These are phyloP conservation scores for Ophiostoma sp. DNA, from an alignment of 2,329 filamentous ascomycete genomes.

Conservation along the genomic window DNA sequence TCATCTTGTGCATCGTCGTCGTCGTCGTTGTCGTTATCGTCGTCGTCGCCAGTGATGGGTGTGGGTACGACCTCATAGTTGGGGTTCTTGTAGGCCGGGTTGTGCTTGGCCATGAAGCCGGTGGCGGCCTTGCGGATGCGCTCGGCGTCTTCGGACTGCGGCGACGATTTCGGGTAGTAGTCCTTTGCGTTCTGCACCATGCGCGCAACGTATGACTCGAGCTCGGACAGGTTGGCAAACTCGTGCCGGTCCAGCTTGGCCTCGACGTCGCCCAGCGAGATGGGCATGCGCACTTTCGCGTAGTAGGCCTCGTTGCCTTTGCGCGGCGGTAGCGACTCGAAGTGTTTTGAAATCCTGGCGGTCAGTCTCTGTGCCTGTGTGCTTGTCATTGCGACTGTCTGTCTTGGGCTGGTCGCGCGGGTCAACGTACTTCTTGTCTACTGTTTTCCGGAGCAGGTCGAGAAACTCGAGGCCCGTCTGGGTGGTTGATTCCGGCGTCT, in stretches of 20 bases:
- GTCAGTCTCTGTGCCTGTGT: not conserved
- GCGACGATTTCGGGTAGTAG: slow-evolving; percentile 67
- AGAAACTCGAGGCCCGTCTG: slow-evolving; percentile 67
- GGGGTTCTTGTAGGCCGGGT: slow-evolving; percentile 69
- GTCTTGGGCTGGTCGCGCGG: not conserved
- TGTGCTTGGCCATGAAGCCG: slow-evolving; percentile 81
- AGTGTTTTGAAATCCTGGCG: slow-evolving; percentile 51
- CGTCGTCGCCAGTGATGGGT: slow-evolving; percentile 44
- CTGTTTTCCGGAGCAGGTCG: slow-evolving; percentile 66
- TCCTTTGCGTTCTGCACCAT: slow-evolving; percentile 85
- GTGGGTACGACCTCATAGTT: slow-evolving; percentile 67
- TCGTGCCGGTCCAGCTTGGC: slow-evolving; percentile 62
- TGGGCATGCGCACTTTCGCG: slow-evolving; percentile 66
- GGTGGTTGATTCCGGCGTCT: slow-evolving; percentile 63
- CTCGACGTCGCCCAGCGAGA: slow-evolving; percentile 73
- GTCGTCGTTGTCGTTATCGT: slow-evolving; percentile 28
- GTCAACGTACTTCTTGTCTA: slow-evolving; percentile 69
- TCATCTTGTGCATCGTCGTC: slow-evolving; percentile 32
- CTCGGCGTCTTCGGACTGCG: slow-evolving; percentile 77
- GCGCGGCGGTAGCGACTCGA: slow-evolving; percentile 64
- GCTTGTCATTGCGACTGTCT: not conserved
- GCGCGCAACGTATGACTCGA: slow-evolving; percentile 82
- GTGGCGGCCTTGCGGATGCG: slow-evolving; percentile 78
- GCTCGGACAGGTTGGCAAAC: slow-evolving; percentile 64
- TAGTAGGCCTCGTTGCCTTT: slow-evolving; percentile 69